Evolutionary conservation across 805 yeast genomes (phyloP).

Genomic region (Millerago galiae): DNA sequence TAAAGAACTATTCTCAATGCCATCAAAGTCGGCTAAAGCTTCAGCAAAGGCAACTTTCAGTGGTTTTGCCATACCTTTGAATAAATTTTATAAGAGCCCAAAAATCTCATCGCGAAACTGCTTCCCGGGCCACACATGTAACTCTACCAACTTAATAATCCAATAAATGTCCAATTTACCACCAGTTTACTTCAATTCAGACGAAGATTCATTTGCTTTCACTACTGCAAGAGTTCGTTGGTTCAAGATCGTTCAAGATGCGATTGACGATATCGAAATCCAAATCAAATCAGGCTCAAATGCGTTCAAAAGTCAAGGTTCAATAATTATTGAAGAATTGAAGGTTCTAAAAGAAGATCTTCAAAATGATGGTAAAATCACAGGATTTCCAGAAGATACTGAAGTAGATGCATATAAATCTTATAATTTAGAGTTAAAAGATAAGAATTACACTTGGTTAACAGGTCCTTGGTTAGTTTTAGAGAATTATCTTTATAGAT

Average conservation of each 20-base stretch:
- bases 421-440: slow-evolving; percentile 51
- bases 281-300: slow-evolving; percentile 23
- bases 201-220: slow-evolving; percentile 73
- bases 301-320: slow-evolving; percentile 36
- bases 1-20: slow-evolving; percentile 13
- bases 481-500: slow-evolving; percentile 81
- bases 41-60: slow-evolving; percentile 4
- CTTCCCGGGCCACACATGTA: neutral
- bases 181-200: slow-evolving; percentile 53
- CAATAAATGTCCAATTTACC: slow-evolving; percentile 18
- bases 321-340: slow-evolving; percentile 36
- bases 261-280: slow-evolving; percentile 53
- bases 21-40: neutral
- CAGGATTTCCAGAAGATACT: slow-evolving; percentile 35
- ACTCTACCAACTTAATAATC: neutral
- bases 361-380: slow-evolving; percentile 33
- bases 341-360: slow-evolving; percentile 38
- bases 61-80: slow-evolving; percentile 2
- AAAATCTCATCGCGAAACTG: neutral
- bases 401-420: slow-evolving; percentile 36
- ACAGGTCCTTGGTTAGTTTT: slow-evolving; percentile 86
- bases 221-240: slow-evolving; percentile 76
- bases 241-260: slow-evolving; percentile 74
- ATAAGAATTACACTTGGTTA: slow-evolving; percentile 51
- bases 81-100: neutral